phyloP scores from a whole-genome alignment of 164 flowering plant species.

The Brasenia schreberi region DNA sequence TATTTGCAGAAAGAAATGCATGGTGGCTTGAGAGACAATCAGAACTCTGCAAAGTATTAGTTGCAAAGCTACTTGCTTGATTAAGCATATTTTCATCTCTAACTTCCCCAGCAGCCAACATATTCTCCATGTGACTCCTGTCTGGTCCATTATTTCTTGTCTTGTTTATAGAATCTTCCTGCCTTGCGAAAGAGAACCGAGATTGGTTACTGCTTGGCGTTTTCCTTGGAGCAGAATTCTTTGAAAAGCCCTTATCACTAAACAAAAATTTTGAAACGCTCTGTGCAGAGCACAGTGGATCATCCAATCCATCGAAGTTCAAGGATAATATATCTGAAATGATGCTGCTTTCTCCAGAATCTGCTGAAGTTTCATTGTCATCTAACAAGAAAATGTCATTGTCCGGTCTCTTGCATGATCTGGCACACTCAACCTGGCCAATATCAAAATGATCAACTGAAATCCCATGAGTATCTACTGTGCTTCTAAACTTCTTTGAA shows the following conservation, averaged over 20 bases:
- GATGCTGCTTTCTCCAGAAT: constrained; percentile 37
- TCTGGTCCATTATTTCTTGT: constrained; percentile 10
- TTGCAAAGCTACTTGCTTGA: background rate
- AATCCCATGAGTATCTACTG: constrained; percentile 9
- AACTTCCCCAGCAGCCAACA: background rate
- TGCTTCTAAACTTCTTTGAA: constrained; percentile 7
- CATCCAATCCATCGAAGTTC: constrained; percentile 35
- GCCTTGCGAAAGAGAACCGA: constrained; percentile 42
- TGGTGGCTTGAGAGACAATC: constrained; percentile 8
- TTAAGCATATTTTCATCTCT: background rate
- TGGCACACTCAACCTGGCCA: constrained; percentile 1
- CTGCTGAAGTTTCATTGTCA: constrained; percentile 9
- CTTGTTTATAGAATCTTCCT: constrained; percentile 22
- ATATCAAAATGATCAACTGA: constrained; percentile 10
- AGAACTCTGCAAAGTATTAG: constrained; percentile 7
- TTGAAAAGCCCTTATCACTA: constrained; percentile 13
- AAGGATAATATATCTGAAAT: constrained; percentile 44
- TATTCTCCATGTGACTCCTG: constrained; percentile 2
- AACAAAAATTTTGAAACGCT: constrained; percentile 21
- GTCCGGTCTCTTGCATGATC: constrained; percentile 12
- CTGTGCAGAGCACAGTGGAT: constrained; percentile 22
- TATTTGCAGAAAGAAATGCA: constrained; percentile 13
- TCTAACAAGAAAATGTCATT: constrained; percentile 5
- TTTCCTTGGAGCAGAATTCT: constrained; percentile 18
- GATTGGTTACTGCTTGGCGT: constrained; percentile 23